These are phyloP conservation scores for Kwoniella mangroviensis DNA, from an alignment of 768 basidiomycete species.

Conservation along the genomic window DNA sequence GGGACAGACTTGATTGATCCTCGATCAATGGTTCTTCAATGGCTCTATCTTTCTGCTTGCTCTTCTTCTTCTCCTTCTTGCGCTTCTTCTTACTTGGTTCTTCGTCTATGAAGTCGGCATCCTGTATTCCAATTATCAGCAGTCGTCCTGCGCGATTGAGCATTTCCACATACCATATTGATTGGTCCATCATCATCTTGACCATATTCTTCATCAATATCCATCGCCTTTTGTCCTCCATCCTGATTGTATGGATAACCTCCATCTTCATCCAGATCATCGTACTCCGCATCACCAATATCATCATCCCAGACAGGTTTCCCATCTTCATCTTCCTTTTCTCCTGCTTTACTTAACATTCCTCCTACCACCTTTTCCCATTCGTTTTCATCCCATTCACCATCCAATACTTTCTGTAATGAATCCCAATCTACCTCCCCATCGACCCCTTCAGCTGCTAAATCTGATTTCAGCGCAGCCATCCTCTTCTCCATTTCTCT, in stretches of 20 bases:
- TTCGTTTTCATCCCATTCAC: conserved; percentile 85
- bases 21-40: conserved; percentile 19
- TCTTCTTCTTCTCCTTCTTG: conserved; percentile 45
- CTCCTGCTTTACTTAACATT: conserved; percentile 66
- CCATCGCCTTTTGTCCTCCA: background rate
- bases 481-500: conserved; percentile 68
- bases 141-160: background rate
- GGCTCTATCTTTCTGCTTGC: conserved; percentile 16
- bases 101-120: conserved; percentile 52
- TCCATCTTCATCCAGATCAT: conserved; percentile 60
- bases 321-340: conserved; percentile 56
- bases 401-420: conserved; percentile 80
- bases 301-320: conserved; percentile 95
- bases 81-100: conserved; percentile 42
- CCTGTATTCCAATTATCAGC: conserved; percentile 25
- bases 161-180: conserved; percentile 48
- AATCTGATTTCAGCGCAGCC: conserved; percentile 82
- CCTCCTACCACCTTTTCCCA: conserved; percentile 82
- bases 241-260: conserved; percentile 63
- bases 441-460: conserved; percentile 60
- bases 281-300: conserved; percentile 68
- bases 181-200: conserved; percentile 62
- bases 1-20: conserved; percentile 60
- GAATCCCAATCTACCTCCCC: conserved; percentile 56
- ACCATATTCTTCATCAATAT: conserved; percentile 59